Percentiles rank a stretch among this genome's conserved stretches.
These are phyloP conservation scores for cucumber (Cucumis sativus) DNA, from an alignment of 306 rosid genomes.

Conservation along the genomic window Cucumber_9930_V3 NC_026656.2:17308501-17309000, in stretches of 20 bases:
- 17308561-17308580: background rate
- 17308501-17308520: background rate
- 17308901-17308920: background rate
- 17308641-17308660: background rate
- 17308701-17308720: too few species aligned
- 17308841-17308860: background rate
- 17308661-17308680: background rate
- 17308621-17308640: background rate
- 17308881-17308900: background rate
- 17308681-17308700: background rate
- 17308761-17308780: too few species aligned
- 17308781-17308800: too few species aligned
- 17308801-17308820: too few species aligned
- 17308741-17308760: too few species aligned
- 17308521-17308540: background rate
- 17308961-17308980: background rate
- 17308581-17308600: background rate
- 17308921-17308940: background rate
- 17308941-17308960: background rate
- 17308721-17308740: too few species aligned
- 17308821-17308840: too few species aligned
- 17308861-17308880: background rate
- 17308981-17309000: background rate
- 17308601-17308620: background rate
- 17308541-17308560: background rate